These are phyloP conservation scores for Cutaneotrichosporon mucoides DNA, from an alignment of 1,284 basidiomycete species.

Conservation along the genomic window DNA sequence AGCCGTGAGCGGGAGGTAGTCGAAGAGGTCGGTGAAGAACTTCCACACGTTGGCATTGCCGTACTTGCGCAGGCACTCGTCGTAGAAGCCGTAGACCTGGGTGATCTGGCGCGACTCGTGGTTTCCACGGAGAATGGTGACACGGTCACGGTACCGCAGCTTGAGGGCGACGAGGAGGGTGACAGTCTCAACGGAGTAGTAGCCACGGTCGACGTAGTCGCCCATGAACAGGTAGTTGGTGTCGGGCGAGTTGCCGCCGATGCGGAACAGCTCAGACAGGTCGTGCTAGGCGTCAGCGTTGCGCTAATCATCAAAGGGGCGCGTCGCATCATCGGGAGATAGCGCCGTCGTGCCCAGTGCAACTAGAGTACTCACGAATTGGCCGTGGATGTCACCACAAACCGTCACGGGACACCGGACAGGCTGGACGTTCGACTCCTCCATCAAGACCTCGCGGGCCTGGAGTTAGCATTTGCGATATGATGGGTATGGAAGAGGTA, in stretches of 20 bases:
- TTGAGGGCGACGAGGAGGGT: slow-evolving; percentile 98
- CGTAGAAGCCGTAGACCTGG: slow-evolving; percentile 99
- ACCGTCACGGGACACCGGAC: slow-evolving; percentile 97
- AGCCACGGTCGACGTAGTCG: slow-evolving; percentile 98
- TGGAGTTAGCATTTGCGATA: slow-evolving; percentile 43
- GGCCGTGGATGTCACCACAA: slow-evolving; percentile 97
- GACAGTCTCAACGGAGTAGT: slow-evolving; percentile 99
- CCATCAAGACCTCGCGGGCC: slow-evolving; percentile 97
- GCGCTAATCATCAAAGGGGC: no score
- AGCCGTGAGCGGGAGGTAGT: slow-evolving; percentile 94
- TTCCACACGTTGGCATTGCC: slow-evolving; percentile 99
- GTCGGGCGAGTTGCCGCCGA: slow-evolving; percentile 98
- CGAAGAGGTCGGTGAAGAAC: slow-evolving; percentile 98
- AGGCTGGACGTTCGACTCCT: slow-evolving; percentile 96
- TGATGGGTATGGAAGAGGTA: neutral
- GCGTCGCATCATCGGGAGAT: no score
- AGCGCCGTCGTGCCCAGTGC: no score
- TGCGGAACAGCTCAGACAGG: slow-evolving; percentile 97
- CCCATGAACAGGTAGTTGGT: slow-evolving; percentile 99
- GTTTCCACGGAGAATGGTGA: slow-evolving; percentile 96
- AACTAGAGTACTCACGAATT: slow-evolving; percentile 76
- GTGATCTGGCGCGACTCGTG: slow-evolving; percentile 99
- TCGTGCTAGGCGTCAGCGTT: slow-evolving; percentile 67
- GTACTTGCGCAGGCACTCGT: slow-evolving; percentile 99
- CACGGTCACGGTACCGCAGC: slow-evolving; percentile 94